Evolutionary conservation across 345 rosid species (phyloP).

Genomic region (Brassica incana): DNA sequence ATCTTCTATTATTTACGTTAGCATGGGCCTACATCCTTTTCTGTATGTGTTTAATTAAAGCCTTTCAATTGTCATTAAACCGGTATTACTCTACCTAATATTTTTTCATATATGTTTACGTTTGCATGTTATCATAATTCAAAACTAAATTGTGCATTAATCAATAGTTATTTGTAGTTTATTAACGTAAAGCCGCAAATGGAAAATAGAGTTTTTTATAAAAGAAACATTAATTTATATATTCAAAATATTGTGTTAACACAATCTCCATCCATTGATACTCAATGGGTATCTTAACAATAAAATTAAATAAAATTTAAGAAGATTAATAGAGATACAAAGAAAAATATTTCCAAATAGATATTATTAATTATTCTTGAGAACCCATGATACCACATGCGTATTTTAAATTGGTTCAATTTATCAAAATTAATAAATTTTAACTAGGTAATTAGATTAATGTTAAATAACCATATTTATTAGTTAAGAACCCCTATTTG

Average conservation of each 20-base stretch:
- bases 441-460: too few relatives aligned
- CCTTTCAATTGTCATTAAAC: neutral
- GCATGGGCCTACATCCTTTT: constrained; percentile 26
- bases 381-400: too few relatives aligned
- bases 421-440: too few relatives aligned
- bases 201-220: neutral
- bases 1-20: neutral
- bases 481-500: too few relatives aligned
- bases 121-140: constrained; percentile 1
- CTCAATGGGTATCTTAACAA: too few relatives aligned
- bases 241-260: neutral
- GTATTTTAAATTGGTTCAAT: too few relatives aligned
- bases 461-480: too few relatives aligned
- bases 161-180: neutral
- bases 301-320: too few relatives aligned
- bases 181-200: neutral
- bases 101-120: neutral
- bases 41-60: neutral
- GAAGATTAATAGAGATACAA: too few relatives aligned
- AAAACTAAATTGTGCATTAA: neutral
- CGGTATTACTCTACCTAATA: too few relatives aligned
- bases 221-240: neutral
- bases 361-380: too few relatives aligned
- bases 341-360: too few relatives aligned
- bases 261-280: neutral